Evolutionary conservation across 1,284 basidiomycete species (phyloP), one percentile per base, ranked within the genome.

Genomic region (Takashimella koratensis): DNA sequence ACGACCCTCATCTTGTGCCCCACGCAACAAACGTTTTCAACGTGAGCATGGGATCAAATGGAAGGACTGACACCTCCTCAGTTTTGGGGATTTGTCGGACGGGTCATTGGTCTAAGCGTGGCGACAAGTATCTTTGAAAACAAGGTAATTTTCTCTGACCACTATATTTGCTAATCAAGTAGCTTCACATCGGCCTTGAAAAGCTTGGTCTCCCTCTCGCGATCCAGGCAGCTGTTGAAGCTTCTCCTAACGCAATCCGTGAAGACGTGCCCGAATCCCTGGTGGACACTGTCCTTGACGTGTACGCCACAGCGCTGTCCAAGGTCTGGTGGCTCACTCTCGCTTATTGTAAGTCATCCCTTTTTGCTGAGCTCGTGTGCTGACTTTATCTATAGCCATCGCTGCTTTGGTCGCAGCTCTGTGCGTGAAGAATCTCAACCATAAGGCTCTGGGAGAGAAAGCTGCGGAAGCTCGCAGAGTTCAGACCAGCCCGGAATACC

Each of bases 121-220:
- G 63, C 57, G 12, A 66, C 65, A 2, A 63, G 51, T 42, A 51
- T 66, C 11, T 66, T 66, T 50, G 61, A 66, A 44, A 66, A 64
- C 58, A 61, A 62, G 55, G 60, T 64, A 22, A 52, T 53, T 41
- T 10, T 21, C 23, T 4, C 39, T 1, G 36, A 39, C 23, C n/a
- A 8, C 24, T 13, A 16, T 22, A 41, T 53, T 20, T 8, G 27
- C 13, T 48, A 42, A 43, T 23, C 19, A 45, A 8, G 20, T 43
- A 59, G 60, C 44, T 62, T 24, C 53, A 53, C 11, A 16, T 41
- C 19, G 44, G 43, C 24, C 45, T 58, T 2, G 23, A 30, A n/a
- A n/a, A 41, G 40, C 21, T 3, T 21, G 46, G 42, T 12, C 44
- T 58, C 19, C 4, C 45, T 19, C 13, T 21, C 2, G 21, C 43